Conservation (phyloP, 768 basidiomycete genomes). For the Jaapia argillacea region DNA sequence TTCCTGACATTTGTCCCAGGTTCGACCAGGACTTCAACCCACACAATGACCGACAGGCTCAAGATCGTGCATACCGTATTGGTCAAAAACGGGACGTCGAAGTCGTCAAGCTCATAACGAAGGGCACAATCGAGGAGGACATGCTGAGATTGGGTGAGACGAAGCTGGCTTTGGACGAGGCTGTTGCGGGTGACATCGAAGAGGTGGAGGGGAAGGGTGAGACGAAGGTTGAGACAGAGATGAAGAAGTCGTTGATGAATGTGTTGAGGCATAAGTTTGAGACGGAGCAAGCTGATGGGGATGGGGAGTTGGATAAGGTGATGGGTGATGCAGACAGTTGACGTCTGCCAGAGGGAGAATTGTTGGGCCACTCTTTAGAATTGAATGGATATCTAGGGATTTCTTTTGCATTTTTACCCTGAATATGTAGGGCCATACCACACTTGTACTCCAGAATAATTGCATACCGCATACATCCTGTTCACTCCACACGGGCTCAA, state of each 20-base stretch:
- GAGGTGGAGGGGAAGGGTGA: constrained; percentile 42
- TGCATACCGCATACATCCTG: not conserved
- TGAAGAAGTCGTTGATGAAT: constrained; percentile 82
- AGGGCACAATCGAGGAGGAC: constrained; percentile 92
- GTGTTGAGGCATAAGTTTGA: constrained; percentile 78
- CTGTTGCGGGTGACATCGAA: constrained; percentile 68
- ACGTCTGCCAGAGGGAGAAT: too few relatives aligned
- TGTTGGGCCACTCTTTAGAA: too few relatives aligned
- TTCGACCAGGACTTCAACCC: constrained; percentile 99
- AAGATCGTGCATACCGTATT: constrained; percentile 95
- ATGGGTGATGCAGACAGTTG: constrained; percentile 1
- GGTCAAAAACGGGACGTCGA: constrained; percentile 93
- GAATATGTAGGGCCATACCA: not conserved
- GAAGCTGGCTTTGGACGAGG: constrained; percentile 87
- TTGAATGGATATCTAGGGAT: not conserved
- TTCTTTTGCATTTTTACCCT: not conserved
- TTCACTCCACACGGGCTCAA: too few relatives aligned
- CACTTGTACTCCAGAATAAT: not conserved
- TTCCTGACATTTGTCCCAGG: constrained; percentile 27
- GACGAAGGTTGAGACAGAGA: constrained; percentile 54
- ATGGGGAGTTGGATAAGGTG: constrained; percentile 7
- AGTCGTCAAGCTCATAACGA: constrained; percentile 88
- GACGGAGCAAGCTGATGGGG: constrained; percentile 29
- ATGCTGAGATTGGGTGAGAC: constrained; percentile 86
- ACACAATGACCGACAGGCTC: constrained; percentile 95